A percentile compares a stretch with the other conserved stretches of the same genome.
Evolutionary conservation across 352 stramenopile species (phyloP).

Genomic region (Phytophthora pisi): DNA sequence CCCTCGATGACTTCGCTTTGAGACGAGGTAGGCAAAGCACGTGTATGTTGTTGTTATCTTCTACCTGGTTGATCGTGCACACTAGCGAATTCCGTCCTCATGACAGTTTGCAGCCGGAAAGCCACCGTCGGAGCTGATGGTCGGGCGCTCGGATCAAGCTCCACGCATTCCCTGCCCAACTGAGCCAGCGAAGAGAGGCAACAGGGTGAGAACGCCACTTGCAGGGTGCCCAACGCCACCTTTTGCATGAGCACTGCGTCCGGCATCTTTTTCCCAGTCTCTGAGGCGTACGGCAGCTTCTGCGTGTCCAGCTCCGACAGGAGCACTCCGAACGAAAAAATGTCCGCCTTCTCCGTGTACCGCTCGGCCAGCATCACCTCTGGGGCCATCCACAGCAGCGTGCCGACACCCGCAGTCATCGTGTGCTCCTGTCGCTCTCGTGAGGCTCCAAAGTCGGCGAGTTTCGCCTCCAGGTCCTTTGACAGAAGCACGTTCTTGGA

Average conservation of each 20-base stretch:
- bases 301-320: slow-evolving; percentile 37
- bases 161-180: slow-evolving; percentile 17
- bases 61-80: too few species aligned
- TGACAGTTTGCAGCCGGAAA: slow-evolving; percentile 26
- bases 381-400: slow-evolving; percentile 45
- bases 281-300: slow-evolving; percentile 20
- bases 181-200: slow-evolving; percentile 7
- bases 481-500: slow-evolving; percentile 51
- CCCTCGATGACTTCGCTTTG: neutral
- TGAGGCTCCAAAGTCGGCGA: slow-evolving; percentile 48
- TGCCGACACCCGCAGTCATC: slow-evolving; percentile 38
- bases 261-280: slow-evolving; percentile 5
- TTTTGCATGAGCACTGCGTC: slow-evolving; percentile 26
- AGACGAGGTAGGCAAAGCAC: too few species aligned
- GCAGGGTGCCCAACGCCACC: slow-evolving; percentile 15
- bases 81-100: neutral
- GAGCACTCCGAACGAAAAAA: slow-evolving; percentile 44
- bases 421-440: slow-evolving; percentile 28
- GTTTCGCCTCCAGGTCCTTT: slow-evolving; percentile 30
- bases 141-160: slow-evolving; percentile 9
- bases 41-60: too few species aligned
- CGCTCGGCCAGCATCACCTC: slow-evolving; percentile 42
- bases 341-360: slow-evolving; percentile 44
- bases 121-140: slow-evolving; percentile 25
- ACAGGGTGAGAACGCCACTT: slow-evolving; percentile 16